Evolutionary conservation across 2,329 filamentous ascomycete genomes (phyloP).

Genomic region (Colletotrichum acutatum): DNA sequence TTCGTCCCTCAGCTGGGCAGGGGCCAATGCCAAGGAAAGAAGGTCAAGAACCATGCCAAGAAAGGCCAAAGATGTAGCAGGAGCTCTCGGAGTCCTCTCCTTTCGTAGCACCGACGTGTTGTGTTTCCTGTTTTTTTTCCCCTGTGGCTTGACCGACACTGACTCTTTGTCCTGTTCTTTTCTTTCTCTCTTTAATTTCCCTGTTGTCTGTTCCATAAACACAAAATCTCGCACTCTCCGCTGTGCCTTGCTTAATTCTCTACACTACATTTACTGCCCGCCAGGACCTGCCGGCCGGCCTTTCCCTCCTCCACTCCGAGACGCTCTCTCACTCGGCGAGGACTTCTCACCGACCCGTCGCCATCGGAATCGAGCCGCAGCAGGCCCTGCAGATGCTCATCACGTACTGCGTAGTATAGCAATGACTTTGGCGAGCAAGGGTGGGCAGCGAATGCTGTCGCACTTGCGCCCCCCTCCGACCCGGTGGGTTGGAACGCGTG

Average conservation of each 20-base stretch:
- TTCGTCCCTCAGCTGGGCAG: neutral
- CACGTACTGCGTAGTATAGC: neutral
- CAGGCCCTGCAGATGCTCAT: slow-evolving; percentile 35
- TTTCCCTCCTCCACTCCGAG: neutral
- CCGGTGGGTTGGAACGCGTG: slow-evolving; percentile 33
- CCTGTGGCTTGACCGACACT: slow-evolving; percentile 19
- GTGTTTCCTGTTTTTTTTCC: neutral
- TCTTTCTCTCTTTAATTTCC: neutral
- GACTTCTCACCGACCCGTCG: neutral
- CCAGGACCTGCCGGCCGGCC: neutral
- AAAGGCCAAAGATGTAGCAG: neutral
- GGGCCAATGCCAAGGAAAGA: slow-evolving; percentile 27
- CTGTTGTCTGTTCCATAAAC: slow-evolving; percentile 9
- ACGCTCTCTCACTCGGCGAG: neutral
- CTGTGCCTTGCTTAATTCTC: neutral
- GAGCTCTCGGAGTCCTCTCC: neutral
- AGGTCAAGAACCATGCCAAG: neutral
- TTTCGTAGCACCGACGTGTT: neutral
- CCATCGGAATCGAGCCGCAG: slow-evolving; percentile 22
- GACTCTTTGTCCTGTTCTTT: slow-evolving; percentile 1
- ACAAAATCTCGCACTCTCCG: slow-evolving; percentile 16
- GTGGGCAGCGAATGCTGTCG: slow-evolving; percentile 24
- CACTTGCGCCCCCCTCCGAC: slow-evolving; percentile 21
- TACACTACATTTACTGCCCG: neutral
- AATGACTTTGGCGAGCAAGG: slow-evolving; percentile 33